Evolutionary conservation across 306 rosid genomes (phyloP).

Genomic region (cucumber (Cucumis sativus)): DNA sequence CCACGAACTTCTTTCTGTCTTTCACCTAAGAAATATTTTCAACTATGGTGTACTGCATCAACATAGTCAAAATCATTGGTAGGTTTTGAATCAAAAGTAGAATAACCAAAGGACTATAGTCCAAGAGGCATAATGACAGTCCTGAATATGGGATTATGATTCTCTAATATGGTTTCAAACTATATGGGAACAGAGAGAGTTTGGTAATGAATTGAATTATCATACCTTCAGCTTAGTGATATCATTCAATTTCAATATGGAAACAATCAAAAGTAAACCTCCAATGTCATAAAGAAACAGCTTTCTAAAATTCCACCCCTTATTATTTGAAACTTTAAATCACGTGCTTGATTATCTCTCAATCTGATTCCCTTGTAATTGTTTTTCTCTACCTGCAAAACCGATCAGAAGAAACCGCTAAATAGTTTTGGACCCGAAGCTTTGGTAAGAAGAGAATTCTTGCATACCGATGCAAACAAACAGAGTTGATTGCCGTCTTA

Average conservation of each 20-base stretch:
- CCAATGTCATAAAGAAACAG: background rate
- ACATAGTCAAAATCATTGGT: background rate
- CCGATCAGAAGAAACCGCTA: background rate
- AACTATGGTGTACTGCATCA: background rate
- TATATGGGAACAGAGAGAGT: background rate
- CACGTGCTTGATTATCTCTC: background rate
- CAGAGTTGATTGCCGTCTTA: background rate
- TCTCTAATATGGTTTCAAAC: background rate
- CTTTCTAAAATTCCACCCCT: background rate
- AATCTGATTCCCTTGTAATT: background rate
- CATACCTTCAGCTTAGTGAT: background rate
- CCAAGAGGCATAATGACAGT: background rate
- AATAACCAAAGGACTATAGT: background rate
- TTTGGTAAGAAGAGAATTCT: background rate
- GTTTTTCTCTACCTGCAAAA: conserved; percentile 1
- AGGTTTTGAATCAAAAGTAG: background rate
- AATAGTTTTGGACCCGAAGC: background rate
- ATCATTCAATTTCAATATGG: background rate
- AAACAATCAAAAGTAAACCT: background rate
- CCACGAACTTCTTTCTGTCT: background rate
- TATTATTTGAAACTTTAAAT: background rate
- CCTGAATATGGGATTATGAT: background rate
- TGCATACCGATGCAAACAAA: background rate
- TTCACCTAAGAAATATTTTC: background rate
- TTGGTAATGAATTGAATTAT: background rate